Evolutionary conservation across 805 yeast genomes (phyloP).

Genomic region (Jamesozyma spencerorum): DNA sequence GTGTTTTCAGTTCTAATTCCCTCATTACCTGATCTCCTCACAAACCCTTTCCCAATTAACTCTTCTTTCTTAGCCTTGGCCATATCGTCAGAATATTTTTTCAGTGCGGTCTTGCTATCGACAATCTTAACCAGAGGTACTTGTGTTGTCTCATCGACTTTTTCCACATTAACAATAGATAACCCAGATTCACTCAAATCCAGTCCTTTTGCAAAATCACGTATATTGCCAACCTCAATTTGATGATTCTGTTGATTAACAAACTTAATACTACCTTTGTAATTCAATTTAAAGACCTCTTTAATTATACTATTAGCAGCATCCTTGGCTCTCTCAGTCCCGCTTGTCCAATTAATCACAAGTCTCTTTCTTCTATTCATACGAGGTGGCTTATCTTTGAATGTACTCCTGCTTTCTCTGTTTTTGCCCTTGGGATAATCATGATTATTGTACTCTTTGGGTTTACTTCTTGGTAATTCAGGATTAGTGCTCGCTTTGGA

Average conservation of each 20-base stretch:
- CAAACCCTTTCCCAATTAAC: slow-evolving; percentile 15
- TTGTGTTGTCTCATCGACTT: slow-evolving; percentile 8
- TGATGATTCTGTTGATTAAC: slow-evolving; percentile 16
- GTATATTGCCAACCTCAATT: slow-evolving; percentile 16
- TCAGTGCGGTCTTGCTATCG: slow-evolving; percentile 20
- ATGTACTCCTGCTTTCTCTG: neutral
- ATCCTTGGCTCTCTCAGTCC: slow-evolving; percentile 23
- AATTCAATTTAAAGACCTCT: slow-evolving; percentile 17
- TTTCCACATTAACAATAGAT: slow-evolving; percentile 18
- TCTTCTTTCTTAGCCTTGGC: slow-evolving; percentile 22
- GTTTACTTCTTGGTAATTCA: too few species aligned
- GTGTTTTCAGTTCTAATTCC: slow-evolving; percentile 22
- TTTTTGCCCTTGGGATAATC: too few species aligned
- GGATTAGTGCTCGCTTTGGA: too few species aligned
- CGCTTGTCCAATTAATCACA: slow-evolving; percentile 22
- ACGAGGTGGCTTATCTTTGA: neutral
- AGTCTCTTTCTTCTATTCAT: slow-evolving; percentile 5
- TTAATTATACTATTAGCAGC: slow-evolving; percentile 20
- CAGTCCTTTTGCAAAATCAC: slow-evolving; percentile 19
- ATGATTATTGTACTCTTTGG: too few species aligned
- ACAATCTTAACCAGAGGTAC: slow-evolving; percentile 25
- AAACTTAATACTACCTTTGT: slow-evolving; percentile 19
- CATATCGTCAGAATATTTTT: slow-evolving; percentile 22
- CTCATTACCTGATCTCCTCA: slow-evolving; percentile 9
- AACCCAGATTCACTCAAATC: slow-evolving; percentile 21